Conservation (phyloP, 495 filamentous ascomycete species). For the Penicillium waksmanii region DNA sequence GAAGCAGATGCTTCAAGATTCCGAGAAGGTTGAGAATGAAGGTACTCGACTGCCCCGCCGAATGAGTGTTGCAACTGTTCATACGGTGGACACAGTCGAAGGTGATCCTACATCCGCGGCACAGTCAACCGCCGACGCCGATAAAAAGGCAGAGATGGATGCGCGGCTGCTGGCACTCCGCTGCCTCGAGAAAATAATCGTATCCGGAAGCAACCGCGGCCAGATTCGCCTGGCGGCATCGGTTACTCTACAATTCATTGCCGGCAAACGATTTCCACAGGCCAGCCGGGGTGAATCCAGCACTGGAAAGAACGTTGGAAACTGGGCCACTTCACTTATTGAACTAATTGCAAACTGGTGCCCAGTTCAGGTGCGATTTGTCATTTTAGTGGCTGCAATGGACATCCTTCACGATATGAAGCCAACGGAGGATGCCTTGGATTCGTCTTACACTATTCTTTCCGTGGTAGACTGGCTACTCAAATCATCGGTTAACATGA, state of each 20-base stretch:
- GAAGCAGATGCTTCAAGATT: slow-evolving; percentile 60
- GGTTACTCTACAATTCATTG: slow-evolving; percentile 72
- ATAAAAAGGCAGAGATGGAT: slow-evolving; percentile 83
- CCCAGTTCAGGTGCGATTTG: slow-evolving; percentile 87
- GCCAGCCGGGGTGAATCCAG: slow-evolving; percentile 31
- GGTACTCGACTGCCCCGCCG: slow-evolving; percentile 56
- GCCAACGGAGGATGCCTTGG: slow-evolving; percentile 65
- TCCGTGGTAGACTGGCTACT: slow-evolving; percentile 79
- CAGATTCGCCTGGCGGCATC: slow-evolving; percentile 76
- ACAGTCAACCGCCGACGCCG: slow-evolving; percentile 77
- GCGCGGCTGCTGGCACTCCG: slow-evolving; percentile 82
- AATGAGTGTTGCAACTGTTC: slow-evolving; percentile 77
- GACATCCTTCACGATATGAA: slow-evolving; percentile 69
- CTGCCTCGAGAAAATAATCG: slow-evolving; percentile 78
- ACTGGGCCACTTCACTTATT: slow-evolving; percentile 81
- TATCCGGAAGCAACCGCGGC: slow-evolving; percentile 67
- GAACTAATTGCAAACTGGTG: slow-evolving; percentile 79
- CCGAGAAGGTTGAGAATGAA: slow-evolving; percentile 69
- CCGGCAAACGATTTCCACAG: slow-evolving; percentile 52
- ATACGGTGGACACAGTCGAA: slow-evolving; percentile 65
- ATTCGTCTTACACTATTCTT: slow-evolving; percentile 70
- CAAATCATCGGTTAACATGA: slow-evolving; percentile 85
- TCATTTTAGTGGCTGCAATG: slow-evolving; percentile 79
- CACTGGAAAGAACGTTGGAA: slow-evolving; percentile 45
- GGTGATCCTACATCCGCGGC: slow-evolving; percentile 74